These are phyloP conservation scores for Neonothopanus nambi DNA, from an alignment of 1,284 basidiomycete species.

Conservation along the genomic window DNA sequence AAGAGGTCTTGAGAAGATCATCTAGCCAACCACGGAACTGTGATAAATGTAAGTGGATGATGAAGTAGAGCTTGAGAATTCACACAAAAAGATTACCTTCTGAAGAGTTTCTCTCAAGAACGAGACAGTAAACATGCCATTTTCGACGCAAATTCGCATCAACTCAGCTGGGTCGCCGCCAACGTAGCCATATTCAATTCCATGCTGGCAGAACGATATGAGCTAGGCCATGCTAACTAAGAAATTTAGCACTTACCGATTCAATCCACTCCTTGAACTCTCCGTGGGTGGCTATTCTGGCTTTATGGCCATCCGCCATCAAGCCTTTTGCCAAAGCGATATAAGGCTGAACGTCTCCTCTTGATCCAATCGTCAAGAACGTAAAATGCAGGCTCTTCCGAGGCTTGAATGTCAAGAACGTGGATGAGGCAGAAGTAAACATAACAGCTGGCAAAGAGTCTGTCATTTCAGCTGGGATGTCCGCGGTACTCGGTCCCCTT, in stretches of 20 bases:
- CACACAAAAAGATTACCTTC: constrained; percentile 55
- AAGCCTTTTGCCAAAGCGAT: constrained; percentile 93
- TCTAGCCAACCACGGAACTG: constrained; percentile 97
- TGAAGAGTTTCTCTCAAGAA: constrained; percentile 90
- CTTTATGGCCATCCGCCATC: constrained; percentile 85
- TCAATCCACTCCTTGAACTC: constrained; percentile 97
- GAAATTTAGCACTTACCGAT: constrained; percentile 57
- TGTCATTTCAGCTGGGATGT: constrained; percentile 45
- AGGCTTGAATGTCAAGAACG: constrained; percentile 94
- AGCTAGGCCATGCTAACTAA: constrained; percentile 9
- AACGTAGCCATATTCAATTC: constrained; percentile 91
- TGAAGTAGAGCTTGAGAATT: not conserved
- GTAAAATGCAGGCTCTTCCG: constrained; percentile 82
- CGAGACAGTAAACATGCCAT: constrained; percentile 93
- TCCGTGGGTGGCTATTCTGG: constrained; percentile 88
- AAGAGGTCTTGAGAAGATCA: constrained; percentile 90
- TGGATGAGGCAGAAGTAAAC: constrained; percentile 92
- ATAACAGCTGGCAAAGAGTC: constrained; percentile 83
- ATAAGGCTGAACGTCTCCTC: constrained; percentile 93
- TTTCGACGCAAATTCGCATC: constrained; percentile 93
- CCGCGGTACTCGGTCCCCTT: constrained; percentile 39
- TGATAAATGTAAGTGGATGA: constrained; percentile 1
- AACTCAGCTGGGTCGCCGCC: constrained; percentile 97
- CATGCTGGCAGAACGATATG: constrained; percentile 56
- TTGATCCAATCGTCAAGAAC: constrained; percentile 92